Percentiles rank a stretch among this genome's conserved stretches.
These are phyloP conservation scores for Aspergillus sclerotiicarbonarius DNA, from an alignment of 495 filamentous ascomycete species.

Conservation along the genomic window DNA sequence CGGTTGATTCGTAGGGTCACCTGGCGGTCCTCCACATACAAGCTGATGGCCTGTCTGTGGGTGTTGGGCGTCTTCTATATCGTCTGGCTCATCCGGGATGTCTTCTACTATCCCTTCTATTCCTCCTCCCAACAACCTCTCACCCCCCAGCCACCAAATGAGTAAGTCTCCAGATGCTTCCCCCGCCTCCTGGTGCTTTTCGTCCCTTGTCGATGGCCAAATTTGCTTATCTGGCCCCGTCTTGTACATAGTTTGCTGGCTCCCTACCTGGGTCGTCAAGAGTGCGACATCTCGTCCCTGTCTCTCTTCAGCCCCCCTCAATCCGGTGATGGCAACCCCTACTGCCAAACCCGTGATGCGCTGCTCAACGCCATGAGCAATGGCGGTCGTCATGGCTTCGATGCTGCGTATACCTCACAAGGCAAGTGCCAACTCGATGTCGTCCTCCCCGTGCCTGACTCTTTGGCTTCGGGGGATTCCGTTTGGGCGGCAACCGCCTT, in stretches of 20 bases:
- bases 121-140: conserved; percentile 22
- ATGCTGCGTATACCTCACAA: conserved; percentile 40
- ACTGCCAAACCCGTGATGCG: conserved; percentile 35
- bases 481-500: not conserved
- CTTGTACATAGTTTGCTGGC: conserved; percentile 36
- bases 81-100: conserved; percentile 47
- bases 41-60: conserved; percentile 48
- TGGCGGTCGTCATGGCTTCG: conserved; percentile 48
- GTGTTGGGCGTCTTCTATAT: conserved; percentile 47
- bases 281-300: conserved; percentile 43
- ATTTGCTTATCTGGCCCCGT: conserved; percentile 19
- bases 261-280: conserved; percentile 42
- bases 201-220: conserved; percentile 7
- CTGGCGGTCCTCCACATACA: conserved; percentile 51
- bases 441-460: not conserved
- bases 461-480: not conserved
- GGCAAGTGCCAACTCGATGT: conserved; percentile 21
- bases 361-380: conserved; percentile 46
- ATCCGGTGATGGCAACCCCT: conserved; percentile 20
- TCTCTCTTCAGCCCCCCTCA: conserved; percentile 41
- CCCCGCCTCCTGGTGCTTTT: conserved; percentile 2
- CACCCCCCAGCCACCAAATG: conserved; percentile 11
- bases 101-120: conserved; percentile 41
- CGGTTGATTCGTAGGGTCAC: conserved; percentile 48
- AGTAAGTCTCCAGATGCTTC: conserved; percentile 20